Evolutionary conservation across 148 eudicot species (phyloP).

Genomic region (Spergularia bocconei): DNA sequence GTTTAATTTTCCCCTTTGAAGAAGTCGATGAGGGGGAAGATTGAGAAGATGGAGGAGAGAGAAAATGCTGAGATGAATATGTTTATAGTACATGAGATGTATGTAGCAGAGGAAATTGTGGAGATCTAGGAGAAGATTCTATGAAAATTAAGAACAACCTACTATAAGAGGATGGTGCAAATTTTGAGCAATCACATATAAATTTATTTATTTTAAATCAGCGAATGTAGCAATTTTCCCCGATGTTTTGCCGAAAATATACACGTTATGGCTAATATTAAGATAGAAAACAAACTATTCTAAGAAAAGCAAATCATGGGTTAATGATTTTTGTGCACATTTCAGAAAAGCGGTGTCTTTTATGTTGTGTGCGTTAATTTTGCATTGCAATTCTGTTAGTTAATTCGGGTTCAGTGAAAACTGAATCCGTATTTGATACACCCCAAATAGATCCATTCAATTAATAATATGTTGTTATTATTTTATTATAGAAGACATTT

Average conservation of each 20-base stretch:
- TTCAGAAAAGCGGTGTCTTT: too few relatives aligned
- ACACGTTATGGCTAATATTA: not conserved
- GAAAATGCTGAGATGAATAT: conserved; percentile 2
- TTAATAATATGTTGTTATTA: too few relatives aligned
- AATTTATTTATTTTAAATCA: not conserved
- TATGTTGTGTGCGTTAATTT: too few relatives aligned
- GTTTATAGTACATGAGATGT: conserved; percentile 5
- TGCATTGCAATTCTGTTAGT: too few relatives aligned
- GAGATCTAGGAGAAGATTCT: not conserved
- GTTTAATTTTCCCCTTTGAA: not conserved
- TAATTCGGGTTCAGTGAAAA: too few relatives aligned
- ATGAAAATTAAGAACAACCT: not conserved
- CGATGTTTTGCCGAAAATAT: too few relatives aligned
- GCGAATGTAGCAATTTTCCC: too few relatives aligned
- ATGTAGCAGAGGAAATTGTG: conserved; percentile 22
- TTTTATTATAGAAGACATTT: too few relatives aligned
- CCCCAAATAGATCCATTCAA: too few relatives aligned
- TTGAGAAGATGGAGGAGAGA: conserved; percentile 14
- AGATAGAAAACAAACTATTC: not conserved
- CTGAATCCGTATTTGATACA: too few relatives aligned
- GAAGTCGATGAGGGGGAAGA: not conserved
- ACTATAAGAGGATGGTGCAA: not conserved
- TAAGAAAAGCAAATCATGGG: conserved; percentile 4
- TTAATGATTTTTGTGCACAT: too few relatives aligned
- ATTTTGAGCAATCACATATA: not conserved